Evolutionary conservation across 768 basidiomycete species (phyloP).

Genomic region (Termitomyces sp.): DNA sequence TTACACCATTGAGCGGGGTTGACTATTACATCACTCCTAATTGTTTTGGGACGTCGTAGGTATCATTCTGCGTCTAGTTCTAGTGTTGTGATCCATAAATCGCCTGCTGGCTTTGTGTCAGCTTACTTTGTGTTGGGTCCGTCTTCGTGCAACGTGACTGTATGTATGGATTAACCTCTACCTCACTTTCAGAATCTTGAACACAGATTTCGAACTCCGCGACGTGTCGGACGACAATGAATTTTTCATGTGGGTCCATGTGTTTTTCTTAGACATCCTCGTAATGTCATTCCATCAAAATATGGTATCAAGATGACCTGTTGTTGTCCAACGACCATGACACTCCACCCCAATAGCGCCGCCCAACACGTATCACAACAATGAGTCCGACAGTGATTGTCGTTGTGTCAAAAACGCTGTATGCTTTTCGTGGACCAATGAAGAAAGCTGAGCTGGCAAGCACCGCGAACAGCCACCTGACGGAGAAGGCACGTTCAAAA

Average conservation of each 20-base stretch:
- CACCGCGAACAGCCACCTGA: conserved; percentile 48
- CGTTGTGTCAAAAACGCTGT: conserved; percentile 59
- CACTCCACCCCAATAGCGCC: conserved; percentile 42
- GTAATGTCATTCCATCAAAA: not conserved
- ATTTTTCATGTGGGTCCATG: not conserved
- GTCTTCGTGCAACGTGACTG: too few relatives aligned
- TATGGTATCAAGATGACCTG: not conserved
- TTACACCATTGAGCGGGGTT: too few relatives aligned
- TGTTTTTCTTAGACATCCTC: not conserved
- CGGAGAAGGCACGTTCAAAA: conserved; percentile 33
- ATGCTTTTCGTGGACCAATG: conserved; percentile 62
- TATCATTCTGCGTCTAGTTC: too few relatives aligned
- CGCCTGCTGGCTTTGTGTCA: too few relatives aligned
- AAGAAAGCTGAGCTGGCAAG: conserved; percentile 53
- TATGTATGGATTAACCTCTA: not conserved
- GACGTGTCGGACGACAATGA: not conserved
- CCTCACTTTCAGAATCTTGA: not conserved
- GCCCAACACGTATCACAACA: conserved; percentile 41
- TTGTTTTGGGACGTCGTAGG: too few relatives aligned
- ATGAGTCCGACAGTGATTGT: conserved; percentile 42
- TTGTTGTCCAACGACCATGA: conserved; percentile 21
- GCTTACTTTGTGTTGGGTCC: too few relatives aligned
- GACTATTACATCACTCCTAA: too few relatives aligned
- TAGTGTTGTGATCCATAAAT: too few relatives aligned
- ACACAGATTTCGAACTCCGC: conserved; percentile 8